Conservation (phyloP, 139 green algal genomes). For the Micractinium conductrix region DNA sequence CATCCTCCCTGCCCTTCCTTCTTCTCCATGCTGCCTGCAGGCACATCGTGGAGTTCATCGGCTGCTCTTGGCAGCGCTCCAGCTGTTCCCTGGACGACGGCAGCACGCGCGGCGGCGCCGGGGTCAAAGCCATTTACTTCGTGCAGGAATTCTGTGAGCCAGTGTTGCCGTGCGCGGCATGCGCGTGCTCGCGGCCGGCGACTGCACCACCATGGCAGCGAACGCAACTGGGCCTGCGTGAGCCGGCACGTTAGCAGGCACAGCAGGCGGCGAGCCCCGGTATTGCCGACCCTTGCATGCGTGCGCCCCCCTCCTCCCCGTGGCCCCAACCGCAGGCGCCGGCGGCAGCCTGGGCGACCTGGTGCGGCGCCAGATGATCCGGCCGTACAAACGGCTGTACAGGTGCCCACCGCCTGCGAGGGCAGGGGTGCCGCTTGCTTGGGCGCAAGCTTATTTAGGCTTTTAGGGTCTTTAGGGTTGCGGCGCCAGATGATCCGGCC, state of each 20-base stretch:
- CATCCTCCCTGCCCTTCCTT: neutral
- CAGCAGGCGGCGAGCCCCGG: neutral
- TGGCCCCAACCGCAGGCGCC: slow-evolving; percentile 32
- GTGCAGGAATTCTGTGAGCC: slow-evolving; percentile 61
- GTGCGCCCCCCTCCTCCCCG: neutral
- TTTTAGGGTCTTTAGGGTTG: too few species aligned
- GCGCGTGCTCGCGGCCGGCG: too few species aligned
- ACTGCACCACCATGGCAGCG: too few species aligned
- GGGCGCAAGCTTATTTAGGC: too few species aligned
- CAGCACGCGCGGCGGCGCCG: slow-evolving; percentile 24
- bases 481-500: too few species aligned
- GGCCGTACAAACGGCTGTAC: neutral
- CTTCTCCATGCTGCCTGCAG: neutral
- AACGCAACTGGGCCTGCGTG: too few species aligned
- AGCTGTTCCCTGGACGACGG: slow-evolving; percentile 7
- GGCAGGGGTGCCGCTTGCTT: too few species aligned
- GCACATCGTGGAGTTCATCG: slow-evolving; percentile 46
- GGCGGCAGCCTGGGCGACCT: slow-evolving; percentile 64
- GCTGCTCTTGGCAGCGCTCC: slow-evolving; percentile 16
- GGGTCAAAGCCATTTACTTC: slow-evolving; percentile 54
- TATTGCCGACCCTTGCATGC: neutral
- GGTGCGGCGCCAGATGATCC: slow-evolving; percentile 32
- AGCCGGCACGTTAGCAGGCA: neutral
- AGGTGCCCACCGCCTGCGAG: neutral
- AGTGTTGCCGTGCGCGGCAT: neutral